Conservation (phyloP, 2,329 filamentous ascomycete species). For the Phialophora expanda region DNA sequence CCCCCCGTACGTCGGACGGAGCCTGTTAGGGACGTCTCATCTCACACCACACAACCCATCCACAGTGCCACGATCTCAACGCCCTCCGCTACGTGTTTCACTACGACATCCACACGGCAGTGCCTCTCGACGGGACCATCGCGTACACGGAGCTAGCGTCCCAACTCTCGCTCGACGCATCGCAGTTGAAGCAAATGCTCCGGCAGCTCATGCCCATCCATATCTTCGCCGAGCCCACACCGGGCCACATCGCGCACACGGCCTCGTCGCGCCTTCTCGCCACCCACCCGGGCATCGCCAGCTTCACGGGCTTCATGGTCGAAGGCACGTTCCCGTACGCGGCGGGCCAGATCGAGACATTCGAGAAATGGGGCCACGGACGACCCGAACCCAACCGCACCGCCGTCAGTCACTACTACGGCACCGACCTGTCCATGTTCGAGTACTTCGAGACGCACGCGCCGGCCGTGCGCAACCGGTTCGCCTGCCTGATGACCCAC, state of each 20-base stretch:
- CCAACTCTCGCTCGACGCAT: slow-evolving; percentile 23
- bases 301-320: slow-evolving; percentile 27
- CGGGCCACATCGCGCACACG: slow-evolving; percentile 32
- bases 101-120: slow-evolving; percentile 28
- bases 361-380: slow-evolving; percentile 38
- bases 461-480: slow-evolving; percentile 21
- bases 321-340: slow-evolving; percentile 32
- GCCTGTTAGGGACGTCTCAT: neutral
- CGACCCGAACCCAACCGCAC: slow-evolving; percentile 38
- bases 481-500: slow-evolving; percentile 32
- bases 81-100: slow-evolving; percentile 32
- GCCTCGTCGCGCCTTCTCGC: slow-evolving; percentile 32
- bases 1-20: neutral
- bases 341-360: slow-evolving; percentile 39
- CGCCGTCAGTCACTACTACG: slow-evolving; percentile 42
- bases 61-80: slow-evolving; percentile 34
- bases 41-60: neutral
- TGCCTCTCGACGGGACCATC: slow-evolving; percentile 30
- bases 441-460: slow-evolving; percentile 32
- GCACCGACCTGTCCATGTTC: slow-evolving; percentile 44
- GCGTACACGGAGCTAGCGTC: slow-evolving; percentile 30
- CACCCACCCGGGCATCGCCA: slow-evolving; percentile 24
- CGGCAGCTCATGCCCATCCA: slow-evolving; percentile 33
- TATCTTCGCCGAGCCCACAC: slow-evolving; percentile 32
- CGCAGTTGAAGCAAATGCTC: slow-evolving; percentile 33